These are phyloP conservation scores for Suillus alpinus DNA, from an alignment of 768 basidiomycete genomes.

Conservation along the genomic window DNA sequence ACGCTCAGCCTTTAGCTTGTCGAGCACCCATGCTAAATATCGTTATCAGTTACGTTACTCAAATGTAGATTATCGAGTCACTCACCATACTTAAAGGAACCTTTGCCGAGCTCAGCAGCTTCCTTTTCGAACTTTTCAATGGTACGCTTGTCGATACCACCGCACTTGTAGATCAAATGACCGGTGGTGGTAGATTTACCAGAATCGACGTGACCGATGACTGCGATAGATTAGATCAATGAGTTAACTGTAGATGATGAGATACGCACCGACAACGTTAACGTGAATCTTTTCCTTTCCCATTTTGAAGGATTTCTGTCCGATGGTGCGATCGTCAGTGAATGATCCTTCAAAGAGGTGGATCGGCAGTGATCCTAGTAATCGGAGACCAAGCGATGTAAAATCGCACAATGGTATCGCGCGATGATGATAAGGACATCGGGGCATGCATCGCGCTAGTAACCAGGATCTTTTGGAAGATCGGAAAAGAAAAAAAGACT, in stretches of 20 bases:
- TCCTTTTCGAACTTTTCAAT: slow-evolving; percentile 99
- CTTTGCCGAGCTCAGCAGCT: slow-evolving; percentile 99
- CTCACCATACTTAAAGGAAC: slow-evolving; percentile 96
- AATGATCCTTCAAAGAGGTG: neutral
- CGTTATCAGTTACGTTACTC: slow-evolving; percentile 23
- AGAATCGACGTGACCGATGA: slow-evolving; percentile 99
- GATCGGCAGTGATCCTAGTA: slow-evolving; percentile 24
- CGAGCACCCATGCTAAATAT: slow-evolving; percentile 93
- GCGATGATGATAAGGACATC: slow-evolving; percentile 24
- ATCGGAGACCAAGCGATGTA: slow-evolving; percentile 9
- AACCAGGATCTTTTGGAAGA: slow-evolving; percentile 2
- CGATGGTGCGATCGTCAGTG: slow-evolving; percentile 13
- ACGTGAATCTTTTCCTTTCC: slow-evolving; percentile 96
- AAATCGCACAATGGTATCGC: slow-evolving; percentile 3
- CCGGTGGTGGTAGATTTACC: slow-evolving; percentile 99
- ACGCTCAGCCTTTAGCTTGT: slow-evolving; percentile 99
- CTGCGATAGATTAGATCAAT: slow-evolving; percentile 44
- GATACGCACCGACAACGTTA: slow-evolving; percentile 89
- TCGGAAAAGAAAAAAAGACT: slow-evolving; percentile 28
- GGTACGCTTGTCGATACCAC: slow-evolving; percentile 99
- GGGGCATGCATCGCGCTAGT: slow-evolving; percentile 16
- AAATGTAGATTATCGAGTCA: slow-evolving; percentile 13
- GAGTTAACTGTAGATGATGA: slow-evolving; percentile 26
- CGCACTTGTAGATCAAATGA: slow-evolving; percentile 99
- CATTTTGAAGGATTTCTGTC: slow-evolving; percentile 68